These are phyloP conservation scores for Polyporus tsugae DNA, from an alignment of 1,284 basidiomycete species.

Conservation along the genomic window DNA sequence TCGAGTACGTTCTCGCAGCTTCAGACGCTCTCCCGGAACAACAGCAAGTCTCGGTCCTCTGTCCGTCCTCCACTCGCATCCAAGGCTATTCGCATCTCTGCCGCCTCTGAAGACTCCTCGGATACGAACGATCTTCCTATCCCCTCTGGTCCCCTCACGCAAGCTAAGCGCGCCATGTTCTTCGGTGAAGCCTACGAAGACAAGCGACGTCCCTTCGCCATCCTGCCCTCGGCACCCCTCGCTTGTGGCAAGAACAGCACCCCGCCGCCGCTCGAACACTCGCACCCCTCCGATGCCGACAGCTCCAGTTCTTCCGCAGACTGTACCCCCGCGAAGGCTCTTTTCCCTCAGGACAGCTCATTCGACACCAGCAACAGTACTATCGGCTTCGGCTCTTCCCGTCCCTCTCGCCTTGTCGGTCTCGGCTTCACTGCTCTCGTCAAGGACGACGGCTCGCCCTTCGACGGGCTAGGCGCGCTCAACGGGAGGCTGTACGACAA, in stretches of 20 bases:
- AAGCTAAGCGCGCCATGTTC: constrained; percentile 3
- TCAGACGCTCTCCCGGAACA: constrained; percentile 2
- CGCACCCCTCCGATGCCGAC: constrained; percentile 15
- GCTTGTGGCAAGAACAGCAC: constrained; percentile 22
- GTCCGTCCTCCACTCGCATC: not conserved
- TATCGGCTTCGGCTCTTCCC: not conserved
- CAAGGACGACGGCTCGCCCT: constrained; percentile 34
- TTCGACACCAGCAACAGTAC: constrained; percentile 6
- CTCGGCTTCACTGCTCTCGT: constrained; percentile 36
- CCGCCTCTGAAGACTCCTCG: not conserved
- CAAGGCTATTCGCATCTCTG: not conserved
- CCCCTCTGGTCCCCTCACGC: constrained; percentile 1
- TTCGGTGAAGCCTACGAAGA: not conserved
- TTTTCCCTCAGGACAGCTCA: not conserved
- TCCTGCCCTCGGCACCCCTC: constrained; percentile 2
- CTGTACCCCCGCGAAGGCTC: constrained; percentile 5
- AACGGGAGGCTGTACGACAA: constrained; percentile 10
- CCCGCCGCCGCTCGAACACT: constrained; percentile 28
- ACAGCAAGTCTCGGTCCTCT: constrained; percentile 2
- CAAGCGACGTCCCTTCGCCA: constrained; percentile 7
- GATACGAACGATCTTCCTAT: not conserved
- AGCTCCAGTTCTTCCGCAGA: constrained; percentile 6
- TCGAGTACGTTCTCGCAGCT: not conserved
- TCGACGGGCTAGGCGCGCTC: constrained; percentile 37
- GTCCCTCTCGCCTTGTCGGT: constrained; percentile 25